These are phyloP conservation scores for Monosporascus sp. DNA, from an alignment of 2,329 filamentous ascomycete genomes.

Conservation along the genomic window DNA sequence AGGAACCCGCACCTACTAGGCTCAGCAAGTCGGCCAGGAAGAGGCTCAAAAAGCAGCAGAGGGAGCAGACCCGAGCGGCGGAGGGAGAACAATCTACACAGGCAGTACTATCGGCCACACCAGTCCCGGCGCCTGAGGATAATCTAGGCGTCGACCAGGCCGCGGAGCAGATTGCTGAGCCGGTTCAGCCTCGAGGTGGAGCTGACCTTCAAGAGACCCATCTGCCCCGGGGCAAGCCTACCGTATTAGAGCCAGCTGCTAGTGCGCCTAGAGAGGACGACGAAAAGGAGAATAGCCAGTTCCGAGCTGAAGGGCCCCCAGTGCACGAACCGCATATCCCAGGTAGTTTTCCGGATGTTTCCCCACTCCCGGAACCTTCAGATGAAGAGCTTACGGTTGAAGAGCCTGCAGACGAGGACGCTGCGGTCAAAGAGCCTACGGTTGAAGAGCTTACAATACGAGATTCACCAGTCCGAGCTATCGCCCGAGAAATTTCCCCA, in stretches of 20 bases:
- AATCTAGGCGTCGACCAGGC: neutral
- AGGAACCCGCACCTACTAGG: neutral
- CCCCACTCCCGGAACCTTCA: conserved; percentile 4
- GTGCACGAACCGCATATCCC: no score
- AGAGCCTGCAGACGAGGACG: neutral
- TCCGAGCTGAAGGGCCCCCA: no score
- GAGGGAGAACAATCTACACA: neutral
- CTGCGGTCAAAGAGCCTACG: neutral
- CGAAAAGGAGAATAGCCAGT: conserved; percentile 11
- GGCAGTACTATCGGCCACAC: neutral
- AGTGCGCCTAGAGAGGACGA: conserved; percentile 1
- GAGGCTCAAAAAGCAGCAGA: neutral
- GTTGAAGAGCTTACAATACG: neutral
- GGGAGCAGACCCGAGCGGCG: neutral
- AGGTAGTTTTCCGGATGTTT: no score
- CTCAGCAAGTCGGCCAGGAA: neutral
- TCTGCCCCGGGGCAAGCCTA: neutral
- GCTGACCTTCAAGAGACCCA: neutral
- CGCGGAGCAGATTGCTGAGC: neutral
- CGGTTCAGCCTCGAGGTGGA: neutral
- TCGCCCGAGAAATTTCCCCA: neutral
- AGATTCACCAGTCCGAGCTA: neutral
- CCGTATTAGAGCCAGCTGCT: neutral
- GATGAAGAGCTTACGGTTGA: neutral
- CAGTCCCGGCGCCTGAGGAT: neutral